These are phyloP conservation scores for Bruguiera sexangula DNA, from an alignment of 345 rosid species.

Conservation along the genomic window DNA sequence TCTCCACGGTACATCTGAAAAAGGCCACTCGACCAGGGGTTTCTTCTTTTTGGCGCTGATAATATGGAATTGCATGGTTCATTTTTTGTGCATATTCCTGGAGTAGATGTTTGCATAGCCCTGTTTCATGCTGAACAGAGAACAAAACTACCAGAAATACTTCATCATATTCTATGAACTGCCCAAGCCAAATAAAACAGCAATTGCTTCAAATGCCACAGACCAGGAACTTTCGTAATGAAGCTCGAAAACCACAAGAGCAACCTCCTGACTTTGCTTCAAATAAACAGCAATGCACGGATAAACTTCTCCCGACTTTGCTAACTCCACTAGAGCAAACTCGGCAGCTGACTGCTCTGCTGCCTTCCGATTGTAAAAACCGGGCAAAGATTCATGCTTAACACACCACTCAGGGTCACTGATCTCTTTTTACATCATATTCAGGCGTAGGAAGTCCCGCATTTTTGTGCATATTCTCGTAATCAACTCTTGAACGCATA, in stretches of 20 bases:
- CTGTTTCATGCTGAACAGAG: too few relatives aligned
- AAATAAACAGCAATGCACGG: slow-evolving; percentile 19
- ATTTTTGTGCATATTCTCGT: slow-evolving; percentile 81
- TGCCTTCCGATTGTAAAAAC: slow-evolving; percentile 88
- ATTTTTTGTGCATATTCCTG: slow-evolving; percentile 95
- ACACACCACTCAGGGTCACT: slow-evolving; percentile 56
- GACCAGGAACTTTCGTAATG: too few relatives aligned
- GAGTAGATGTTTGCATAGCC: slow-evolving; percentile 70
- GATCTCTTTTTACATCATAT: slow-evolving; percentile 73
- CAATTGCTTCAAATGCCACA: too few relatives aligned
- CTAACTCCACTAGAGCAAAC: slow-evolving; percentile 69
- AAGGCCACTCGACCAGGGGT: slow-evolving; percentile 29
- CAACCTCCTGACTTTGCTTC: too few relatives aligned
- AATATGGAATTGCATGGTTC: slow-evolving; percentile 81
- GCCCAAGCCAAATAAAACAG: too few relatives aligned
- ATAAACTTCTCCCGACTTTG: slow-evolving; percentile 53
- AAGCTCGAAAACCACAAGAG: not conserved
- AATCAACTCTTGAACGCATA: slow-evolving; percentile 79
- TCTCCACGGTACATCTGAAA: slow-evolving; percentile 67
- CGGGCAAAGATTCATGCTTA: slow-evolving; percentile 71
- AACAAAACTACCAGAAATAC: too few relatives aligned
- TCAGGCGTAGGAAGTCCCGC: slow-evolving; percentile 64
- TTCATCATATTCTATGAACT: too few relatives aligned
- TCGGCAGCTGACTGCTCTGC: slow-evolving; percentile 98
- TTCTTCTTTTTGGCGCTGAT: slow-evolving; percentile 53